Conservation (phyloP, 768 basidiomycete genomes). For the Trichaptum fuscoviolaceum region DNA sequence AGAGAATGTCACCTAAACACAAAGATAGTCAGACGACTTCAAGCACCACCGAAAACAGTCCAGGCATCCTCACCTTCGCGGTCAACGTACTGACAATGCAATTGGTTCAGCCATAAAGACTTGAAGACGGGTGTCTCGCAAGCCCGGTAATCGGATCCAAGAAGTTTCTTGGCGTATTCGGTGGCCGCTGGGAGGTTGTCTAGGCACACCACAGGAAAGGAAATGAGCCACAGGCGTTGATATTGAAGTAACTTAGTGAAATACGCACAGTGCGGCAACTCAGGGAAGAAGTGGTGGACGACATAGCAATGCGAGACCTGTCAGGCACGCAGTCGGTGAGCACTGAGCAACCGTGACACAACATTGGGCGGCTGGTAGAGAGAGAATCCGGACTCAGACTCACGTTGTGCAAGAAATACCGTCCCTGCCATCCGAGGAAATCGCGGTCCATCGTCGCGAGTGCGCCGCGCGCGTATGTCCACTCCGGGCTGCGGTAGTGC, state of each 20-base stretch:
- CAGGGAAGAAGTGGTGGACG: conserved; percentile 13
- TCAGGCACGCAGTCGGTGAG: not conserved
- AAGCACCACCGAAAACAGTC: not conserved
- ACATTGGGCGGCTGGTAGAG: no score
- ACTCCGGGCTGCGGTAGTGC: conserved; percentile 14
- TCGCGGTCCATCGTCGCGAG: conserved; percentile 12
- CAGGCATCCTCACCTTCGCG: not conserved
- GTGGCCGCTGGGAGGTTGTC: conserved; percentile 10
- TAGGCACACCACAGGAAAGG: not conserved
- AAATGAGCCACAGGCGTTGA: no score
- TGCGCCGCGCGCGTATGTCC: conserved; percentile 14
- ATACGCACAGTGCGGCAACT: conserved; percentile 10
- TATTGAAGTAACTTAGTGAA: no score
- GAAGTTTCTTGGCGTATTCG: conserved; percentile 8
- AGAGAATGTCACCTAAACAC: not conserved
- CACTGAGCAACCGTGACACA: not conserved
- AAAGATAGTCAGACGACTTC: not conserved
- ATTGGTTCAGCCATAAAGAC: not conserved
- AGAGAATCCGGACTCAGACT: not conserved
- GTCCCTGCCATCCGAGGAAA: conserved; percentile 13
- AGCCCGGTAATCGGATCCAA: conserved; percentile 6
- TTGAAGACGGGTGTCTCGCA: not conserved
- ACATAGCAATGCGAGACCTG: conserved; percentile 15
- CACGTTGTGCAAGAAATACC: conserved; percentile 17
- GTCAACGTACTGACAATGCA: not conserved